Evolutionary conservation across 176 grass and related monocot species (phyloP).

Genomic region (Oryza glumipatula): DNA sequence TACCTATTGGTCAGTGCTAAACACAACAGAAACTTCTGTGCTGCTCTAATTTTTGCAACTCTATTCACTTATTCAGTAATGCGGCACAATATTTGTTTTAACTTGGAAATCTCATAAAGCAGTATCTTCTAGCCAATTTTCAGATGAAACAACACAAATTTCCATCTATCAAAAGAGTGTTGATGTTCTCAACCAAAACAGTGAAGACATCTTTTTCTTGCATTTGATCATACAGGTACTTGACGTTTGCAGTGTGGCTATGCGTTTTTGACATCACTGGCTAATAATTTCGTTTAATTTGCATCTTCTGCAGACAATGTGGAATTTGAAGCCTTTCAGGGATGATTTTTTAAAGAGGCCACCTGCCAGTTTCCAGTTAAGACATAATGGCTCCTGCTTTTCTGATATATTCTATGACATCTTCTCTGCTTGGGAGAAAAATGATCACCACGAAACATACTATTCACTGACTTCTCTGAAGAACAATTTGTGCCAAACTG

Average conservation of each 20-base stretch:
- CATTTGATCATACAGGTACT: conserved; percentile 2
- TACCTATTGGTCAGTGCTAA: neutral
- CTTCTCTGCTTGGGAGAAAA: conserved; percentile 29
- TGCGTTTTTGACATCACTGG: neutral
- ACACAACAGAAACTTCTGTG: neutral
- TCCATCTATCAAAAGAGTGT: conserved; percentile 5
- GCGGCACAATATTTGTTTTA: neutral
- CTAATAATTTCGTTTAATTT: conserved; percentile 10
- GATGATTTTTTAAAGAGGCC: conserved; percentile 8
- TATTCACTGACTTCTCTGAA: conserved; percentile 21
- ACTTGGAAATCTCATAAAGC: conserved; percentile 18
- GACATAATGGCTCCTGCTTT: neutral
- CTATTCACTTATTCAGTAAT: neutral
- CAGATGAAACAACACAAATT: neutral
- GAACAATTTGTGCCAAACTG: neutral
- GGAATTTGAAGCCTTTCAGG: conserved; percentile 22
- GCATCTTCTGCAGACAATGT: conserved; percentile 6
- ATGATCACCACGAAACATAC: neutral
- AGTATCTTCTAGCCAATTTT: conserved; percentile 23
- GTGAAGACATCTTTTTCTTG: conserved; percentile 28
- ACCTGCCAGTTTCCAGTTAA: neutral
- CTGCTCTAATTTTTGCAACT: neutral
- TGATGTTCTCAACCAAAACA: conserved; percentile 6
- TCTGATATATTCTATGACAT: conserved; percentile 4
- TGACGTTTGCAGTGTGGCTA: neutral